Evolutionary conservation across 768 basidiomycete species (phyloP).

Genomic region (Ephemerocybe angulata): DNA sequence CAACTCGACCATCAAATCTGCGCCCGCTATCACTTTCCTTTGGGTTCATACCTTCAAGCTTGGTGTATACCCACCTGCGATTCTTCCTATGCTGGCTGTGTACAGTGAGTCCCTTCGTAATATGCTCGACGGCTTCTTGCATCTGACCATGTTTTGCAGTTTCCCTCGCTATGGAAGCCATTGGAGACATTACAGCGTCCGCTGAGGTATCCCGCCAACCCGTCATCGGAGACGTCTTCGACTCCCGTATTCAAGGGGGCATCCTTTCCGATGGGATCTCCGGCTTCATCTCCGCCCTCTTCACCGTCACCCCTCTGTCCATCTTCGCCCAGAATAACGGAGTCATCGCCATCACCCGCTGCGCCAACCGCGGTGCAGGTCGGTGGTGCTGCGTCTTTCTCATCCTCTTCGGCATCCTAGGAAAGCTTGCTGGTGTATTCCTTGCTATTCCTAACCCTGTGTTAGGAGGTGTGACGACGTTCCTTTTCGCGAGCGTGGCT

Average conservation of each 20-base stretch:
- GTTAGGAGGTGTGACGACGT: constrained; percentile 82
- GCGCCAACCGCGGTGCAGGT: constrained; percentile 76
- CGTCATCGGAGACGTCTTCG: constrained; percentile 74
- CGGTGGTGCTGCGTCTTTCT: constrained; percentile 78
- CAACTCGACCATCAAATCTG: constrained; percentile 54
- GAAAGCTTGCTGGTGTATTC: constrained; percentile 81
- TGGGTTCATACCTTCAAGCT: constrained; percentile 83
- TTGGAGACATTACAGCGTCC: constrained; percentile 80
- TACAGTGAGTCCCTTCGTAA: constrained; percentile 22
- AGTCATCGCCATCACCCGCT: constrained; percentile 80
- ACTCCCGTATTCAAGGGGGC: constrained; percentile 80
- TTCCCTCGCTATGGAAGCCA: constrained; percentile 77
- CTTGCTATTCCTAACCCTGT: constrained; percentile 82
- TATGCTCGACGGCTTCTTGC: neutral
- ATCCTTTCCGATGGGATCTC: constrained; percentile 78
- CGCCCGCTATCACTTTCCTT: constrained; percentile 79
- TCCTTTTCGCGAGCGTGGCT: constrained; percentile 75
- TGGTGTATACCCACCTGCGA: constrained; percentile 68
- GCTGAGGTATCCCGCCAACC: constrained; percentile 76
- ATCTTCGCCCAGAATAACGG: constrained; percentile 84
- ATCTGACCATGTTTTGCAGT: constrained; percentile 32
- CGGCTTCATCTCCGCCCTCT: constrained; percentile 74
- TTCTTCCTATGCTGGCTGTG: constrained; percentile 42
- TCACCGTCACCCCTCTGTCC: constrained; percentile 78
- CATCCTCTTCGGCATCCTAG: constrained; percentile 74